phyloP scores from a whole-genome alignment of 2,329 filamentous ascomycete species.

The Microascus cirrosus region DNA sequence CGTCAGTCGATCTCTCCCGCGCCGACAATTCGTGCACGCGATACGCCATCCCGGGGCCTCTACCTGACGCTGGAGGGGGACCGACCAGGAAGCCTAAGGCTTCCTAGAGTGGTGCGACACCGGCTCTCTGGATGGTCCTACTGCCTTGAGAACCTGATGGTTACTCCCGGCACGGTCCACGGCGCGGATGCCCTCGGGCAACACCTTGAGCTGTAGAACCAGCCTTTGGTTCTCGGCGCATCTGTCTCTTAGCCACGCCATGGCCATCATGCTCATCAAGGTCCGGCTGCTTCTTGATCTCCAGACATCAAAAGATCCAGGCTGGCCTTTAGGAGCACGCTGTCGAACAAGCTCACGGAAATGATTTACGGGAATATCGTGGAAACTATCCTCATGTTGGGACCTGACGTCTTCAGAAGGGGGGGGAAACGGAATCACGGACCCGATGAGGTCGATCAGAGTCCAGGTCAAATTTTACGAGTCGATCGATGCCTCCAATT shows the following conservation, averaged over 20 bases:
- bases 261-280: conserved; percentile 12
- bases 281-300: conserved; percentile 13
- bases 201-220: background rate
- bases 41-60: conserved; percentile 20
- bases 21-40: background rate
- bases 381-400: background rate
- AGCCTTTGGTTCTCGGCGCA: background rate
- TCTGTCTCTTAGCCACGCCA: conserved; percentile 7
- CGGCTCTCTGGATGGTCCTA: conserved; percentile 6
- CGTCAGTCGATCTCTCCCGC: no score
- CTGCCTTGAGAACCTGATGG: conserved; percentile 10
- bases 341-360: conserved; percentile 12
- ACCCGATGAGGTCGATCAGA: no score
- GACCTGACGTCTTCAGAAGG: conserved; percentile 4
- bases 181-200: conserved; percentile 28
- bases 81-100: conserved; percentile 39
- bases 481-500: no score
- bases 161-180: conserved; percentile 20
- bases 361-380: conserved; percentile 10
- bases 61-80: conserved; percentile 31
- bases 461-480: no score
- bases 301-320: conserved; percentile 8
- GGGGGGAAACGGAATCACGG: no score
- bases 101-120: conserved; percentile 24
- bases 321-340: conserved; percentile 2